Percentiles rank a stretch among this genome's conserved stretches.
These are phyloP conservation scores for Paraurostyla sp. DNA, from an alignment of 73 alveolate genomes.

Conservation along the genomic window DNA sequence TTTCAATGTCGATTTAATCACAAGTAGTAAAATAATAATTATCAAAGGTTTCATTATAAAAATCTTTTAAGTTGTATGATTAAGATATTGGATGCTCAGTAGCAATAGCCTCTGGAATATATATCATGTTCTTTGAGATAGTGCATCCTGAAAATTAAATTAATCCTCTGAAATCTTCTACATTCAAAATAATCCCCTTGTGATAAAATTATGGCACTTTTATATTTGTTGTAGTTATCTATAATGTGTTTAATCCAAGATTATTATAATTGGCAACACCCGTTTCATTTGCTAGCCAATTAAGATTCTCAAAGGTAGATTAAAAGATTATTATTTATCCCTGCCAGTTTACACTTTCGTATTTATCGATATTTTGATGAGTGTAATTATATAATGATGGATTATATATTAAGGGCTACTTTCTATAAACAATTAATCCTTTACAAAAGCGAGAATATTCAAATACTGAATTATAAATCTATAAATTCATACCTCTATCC, in stretches of 20 bases:
- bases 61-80: background rate
- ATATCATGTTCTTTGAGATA: background rate
- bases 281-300: slow-evolving; percentile 1
- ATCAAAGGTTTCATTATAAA: background rate
- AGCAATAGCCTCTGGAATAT: background rate
- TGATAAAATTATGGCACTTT: slow-evolving; percentile 5
- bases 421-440: slow-evolving; percentile 43
- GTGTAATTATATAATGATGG: background rate
- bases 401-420: background rate
- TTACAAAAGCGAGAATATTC: slow-evolving; percentile 30
- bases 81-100: background rate
- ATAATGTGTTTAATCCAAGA: background rate
- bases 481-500: background rate
- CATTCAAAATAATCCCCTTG: slow-evolving; percentile 49
- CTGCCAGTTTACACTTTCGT: background rate
- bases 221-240: background rate
- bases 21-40: background rate
- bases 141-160: slow-evolving; percentile 28
- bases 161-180: slow-evolving; percentile 52
- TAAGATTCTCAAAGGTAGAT: background rate
- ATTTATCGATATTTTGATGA: background rate
- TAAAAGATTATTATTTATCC: background rate
- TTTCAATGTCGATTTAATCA: background rate
- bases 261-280: background rate
- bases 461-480: background rate